Percentiles rank a stretch among this genome's conserved stretches.
phyloP scores from a whole-genome alignment of 2,329 filamentous ascomycete species.

The Chaetomium sp. region DNA sequence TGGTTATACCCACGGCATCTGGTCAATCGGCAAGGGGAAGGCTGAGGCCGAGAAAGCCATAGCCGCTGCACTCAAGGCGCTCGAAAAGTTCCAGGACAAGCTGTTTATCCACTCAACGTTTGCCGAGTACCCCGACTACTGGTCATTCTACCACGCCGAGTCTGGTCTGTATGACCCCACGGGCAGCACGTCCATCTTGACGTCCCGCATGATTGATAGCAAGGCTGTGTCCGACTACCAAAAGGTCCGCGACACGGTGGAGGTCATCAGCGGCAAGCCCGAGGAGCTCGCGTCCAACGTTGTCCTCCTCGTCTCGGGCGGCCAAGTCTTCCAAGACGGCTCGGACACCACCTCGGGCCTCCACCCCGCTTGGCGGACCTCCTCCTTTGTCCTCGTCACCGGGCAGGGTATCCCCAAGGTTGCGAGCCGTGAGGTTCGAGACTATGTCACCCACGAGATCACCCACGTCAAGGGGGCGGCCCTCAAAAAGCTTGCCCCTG shows the following conservation, averaged over 20 bases:
- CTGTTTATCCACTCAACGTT: constrained; percentile 19
- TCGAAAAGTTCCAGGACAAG: constrained; percentile 18
- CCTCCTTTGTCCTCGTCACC: constrained; percentile 19
- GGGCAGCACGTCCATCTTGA: constrained; percentile 21
- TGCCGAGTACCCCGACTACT: constrained; percentile 24
- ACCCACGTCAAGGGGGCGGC: constrained; percentile 23
- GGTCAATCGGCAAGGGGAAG: constrained; percentile 23
- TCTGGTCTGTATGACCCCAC: constrained; percentile 25
- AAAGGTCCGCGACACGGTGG: constrained; percentile 18
- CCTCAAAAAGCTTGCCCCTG: constrained; percentile 20
- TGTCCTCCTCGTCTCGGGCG: constrained; percentile 24
- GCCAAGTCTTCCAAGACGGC: constrained; percentile 22
- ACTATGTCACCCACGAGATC: constrained; percentile 9
- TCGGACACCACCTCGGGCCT: constrained; percentile 20
- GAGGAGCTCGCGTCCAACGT: constrained; percentile 25
- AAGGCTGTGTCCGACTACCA: constrained; percentile 19
- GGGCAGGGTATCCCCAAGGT: constrained; percentile 21
- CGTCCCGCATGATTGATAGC: constrained; percentile 17
- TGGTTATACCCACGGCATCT: constrained; percentile 23
- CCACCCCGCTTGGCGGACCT: constrained; percentile 23
- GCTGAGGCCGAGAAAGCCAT: constrained; percentile 20
- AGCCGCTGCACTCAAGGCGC: neutral
- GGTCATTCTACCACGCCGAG: constrained; percentile 25
- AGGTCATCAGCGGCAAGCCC: constrained; percentile 17
- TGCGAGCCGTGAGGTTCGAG: constrained; percentile 5